phyloP scores from a whole-genome alignment of 495 filamentous ascomycete species.

The Annulohypoxylon stygium region DNA sequence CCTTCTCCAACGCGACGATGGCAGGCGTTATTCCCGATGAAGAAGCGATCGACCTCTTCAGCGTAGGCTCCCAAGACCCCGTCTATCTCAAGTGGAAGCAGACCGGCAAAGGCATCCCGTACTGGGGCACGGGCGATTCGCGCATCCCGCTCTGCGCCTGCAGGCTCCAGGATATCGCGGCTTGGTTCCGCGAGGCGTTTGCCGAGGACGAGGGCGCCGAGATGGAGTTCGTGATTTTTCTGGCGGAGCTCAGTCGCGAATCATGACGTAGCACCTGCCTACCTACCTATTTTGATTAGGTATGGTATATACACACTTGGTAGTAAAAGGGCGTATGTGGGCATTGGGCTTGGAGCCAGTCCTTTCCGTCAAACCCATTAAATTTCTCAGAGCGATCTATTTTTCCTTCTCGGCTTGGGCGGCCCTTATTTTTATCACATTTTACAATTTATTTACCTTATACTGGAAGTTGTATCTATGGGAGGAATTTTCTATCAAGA shows the following conservation, averaged over 20 bases:
- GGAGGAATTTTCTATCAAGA: background rate
- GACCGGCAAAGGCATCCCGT: conserved; percentile 42
- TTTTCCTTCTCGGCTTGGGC: background rate
- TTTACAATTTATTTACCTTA: background rate
- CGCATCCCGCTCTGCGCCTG: conserved; percentile 49
- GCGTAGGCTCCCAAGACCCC: conserved; percentile 30
- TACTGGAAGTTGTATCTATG: background rate
- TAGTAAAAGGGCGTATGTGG: background rate
- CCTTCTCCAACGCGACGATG: background rate
- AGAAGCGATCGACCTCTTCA: conserved; percentile 42
- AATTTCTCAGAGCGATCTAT: background rate
- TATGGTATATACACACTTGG: too few species aligned
- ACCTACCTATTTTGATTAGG: too few species aligned
- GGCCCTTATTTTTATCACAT: background rate
- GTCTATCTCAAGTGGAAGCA: conserved; percentile 40
- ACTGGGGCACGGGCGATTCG: conserved; percentile 41
- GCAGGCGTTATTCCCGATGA: background rate
- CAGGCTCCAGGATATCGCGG: conserved; percentile 39
- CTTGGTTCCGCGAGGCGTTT: conserved; percentile 50
- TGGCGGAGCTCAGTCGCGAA: conserved; percentile 43
- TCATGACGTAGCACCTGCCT: background rate
- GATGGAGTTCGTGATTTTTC: conserved; percentile 48
- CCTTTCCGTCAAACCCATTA: background rate
- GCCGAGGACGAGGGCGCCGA: conserved; percentile 44
- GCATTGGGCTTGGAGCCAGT: background rate